These are phyloP conservation scores for Nannochloropsis oceanica DNA, from an alignment of 108 stramenopile species.

Conservation along the genomic window DNA sequence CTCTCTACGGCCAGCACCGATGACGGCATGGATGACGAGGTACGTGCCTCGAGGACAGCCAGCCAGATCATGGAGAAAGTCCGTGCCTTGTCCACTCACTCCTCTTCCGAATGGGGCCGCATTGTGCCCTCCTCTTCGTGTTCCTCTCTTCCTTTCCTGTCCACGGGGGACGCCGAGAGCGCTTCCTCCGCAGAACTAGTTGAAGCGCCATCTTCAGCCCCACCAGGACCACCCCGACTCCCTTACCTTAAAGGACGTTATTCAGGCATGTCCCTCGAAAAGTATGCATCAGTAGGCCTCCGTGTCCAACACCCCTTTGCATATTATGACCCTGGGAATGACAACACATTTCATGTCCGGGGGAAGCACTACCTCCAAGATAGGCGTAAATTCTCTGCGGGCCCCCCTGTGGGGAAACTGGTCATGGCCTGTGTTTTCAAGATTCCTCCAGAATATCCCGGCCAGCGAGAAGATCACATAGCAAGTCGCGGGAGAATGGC, in stretches of 20 bases:
- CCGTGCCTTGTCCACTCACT: neutral
- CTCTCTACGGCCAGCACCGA: neutral
- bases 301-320: neutral
- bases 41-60: neutral
- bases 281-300: neutral
- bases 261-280: neutral
- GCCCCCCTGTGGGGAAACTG: neutral
- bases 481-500: neutral
- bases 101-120: neutral
- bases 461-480: neutral
- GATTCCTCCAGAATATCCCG: neutral
- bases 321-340: neutral
- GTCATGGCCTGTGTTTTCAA: neutral
- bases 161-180: neutral
- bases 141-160: neutral
- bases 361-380: neutral
- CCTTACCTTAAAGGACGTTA: neutral
- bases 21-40: neutral
- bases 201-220: neutral
- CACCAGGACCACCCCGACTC: neutral
- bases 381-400: neutral
- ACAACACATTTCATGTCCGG: neutral
- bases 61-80: neutral
- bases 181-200: neutral
- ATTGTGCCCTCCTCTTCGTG: neutral